phyloP scores from a whole-genome alignment of 768 basidiomycete genomes.

The Chalciporus piperatus region DNA sequence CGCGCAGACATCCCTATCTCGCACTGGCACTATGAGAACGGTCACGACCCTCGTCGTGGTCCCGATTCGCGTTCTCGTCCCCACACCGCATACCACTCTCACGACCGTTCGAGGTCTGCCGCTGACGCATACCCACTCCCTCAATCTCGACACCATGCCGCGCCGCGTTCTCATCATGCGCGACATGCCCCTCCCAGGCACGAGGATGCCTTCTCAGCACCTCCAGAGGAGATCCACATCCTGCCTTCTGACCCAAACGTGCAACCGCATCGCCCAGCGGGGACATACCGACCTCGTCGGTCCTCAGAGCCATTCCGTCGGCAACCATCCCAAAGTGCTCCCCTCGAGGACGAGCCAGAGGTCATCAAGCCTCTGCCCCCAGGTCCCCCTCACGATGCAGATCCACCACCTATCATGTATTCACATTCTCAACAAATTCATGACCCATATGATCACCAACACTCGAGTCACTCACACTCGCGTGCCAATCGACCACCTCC shows the following conservation, averaged over 20 bases:
- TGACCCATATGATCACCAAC: constrained; percentile 31
- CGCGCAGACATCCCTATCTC: constrained; percentile 63
- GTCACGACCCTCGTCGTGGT: constrained; percentile 22
- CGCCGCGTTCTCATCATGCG: constrained; percentile 5
- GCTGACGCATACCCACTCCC: constrained; percentile 27
- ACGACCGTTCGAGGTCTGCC: constrained; percentile 40
- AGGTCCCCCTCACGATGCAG: constrained; percentile 23
- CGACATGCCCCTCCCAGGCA: constrained; percentile 22
- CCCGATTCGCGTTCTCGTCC: constrained; percentile 25
- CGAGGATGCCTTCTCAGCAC: constrained; percentile 21
- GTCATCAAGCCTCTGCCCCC: constrained; percentile 34
- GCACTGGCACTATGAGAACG: constrained; percentile 34
- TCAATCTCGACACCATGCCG: constrained; percentile 27
- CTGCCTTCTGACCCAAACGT: constrained; percentile 48
- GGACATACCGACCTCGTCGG: constrained; percentile 31
- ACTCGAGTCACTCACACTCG: constrained; percentile 36
- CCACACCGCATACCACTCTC: constrained; percentile 32
- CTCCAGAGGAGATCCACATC: constrained; percentile 63
- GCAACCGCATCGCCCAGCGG: constrained; percentile 31
- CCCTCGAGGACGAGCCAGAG: constrained; percentile 28
- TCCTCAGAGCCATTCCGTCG: constrained; percentile 28
- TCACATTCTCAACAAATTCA: constrained; percentile 42
- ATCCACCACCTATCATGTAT: constrained; percentile 30
- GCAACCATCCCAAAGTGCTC: constrained; percentile 17
- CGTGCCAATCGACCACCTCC: constrained; percentile 43